Conservation (phyloP, 129 eudicot species). For the Glebionis coronaria region DNA sequence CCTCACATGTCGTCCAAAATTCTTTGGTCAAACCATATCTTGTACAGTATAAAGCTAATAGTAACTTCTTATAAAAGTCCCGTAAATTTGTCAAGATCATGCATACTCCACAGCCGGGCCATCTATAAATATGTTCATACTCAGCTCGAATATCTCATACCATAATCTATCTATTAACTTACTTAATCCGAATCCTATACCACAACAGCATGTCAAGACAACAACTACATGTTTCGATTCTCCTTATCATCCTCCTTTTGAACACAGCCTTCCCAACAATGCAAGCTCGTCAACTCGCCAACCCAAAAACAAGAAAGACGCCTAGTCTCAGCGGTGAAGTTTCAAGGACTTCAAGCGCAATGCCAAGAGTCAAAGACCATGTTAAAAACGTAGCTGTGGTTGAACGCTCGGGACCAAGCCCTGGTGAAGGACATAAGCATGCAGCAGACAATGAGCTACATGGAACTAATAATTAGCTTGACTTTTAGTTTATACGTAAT, state of each 20-base stretch:
- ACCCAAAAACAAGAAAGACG: background rate
- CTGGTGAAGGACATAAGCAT: constrained; percentile 37
- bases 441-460: background rate
- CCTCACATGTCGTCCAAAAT: background rate
- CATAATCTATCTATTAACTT: constrained; percentile 8
- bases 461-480: constrained; percentile 8
- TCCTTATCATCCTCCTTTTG: constrained; percentile 14
- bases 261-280: constrained; percentile 7
- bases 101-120: background rate
- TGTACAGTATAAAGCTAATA: too few relatives aligned
- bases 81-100: background rate
- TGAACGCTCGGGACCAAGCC: constrained; percentile 35
- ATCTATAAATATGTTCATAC: constrained; percentile 18
- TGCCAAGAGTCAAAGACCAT: background rate
- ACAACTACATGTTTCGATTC: constrained; percentile 7
- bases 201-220: constrained; percentile 19
- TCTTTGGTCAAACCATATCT: constrained; percentile 13
- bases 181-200: background rate
- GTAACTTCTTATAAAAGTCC: too few relatives aligned
- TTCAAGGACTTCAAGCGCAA: background rate
- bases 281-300: constrained; percentile 8
- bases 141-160: background rate
- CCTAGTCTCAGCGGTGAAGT: background rate
- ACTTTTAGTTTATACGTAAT: too few relatives aligned
- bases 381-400: constrained; percentile 2